Conservation (phyloP, 345 rosid species). For the Litchi chinensis region DNA sequence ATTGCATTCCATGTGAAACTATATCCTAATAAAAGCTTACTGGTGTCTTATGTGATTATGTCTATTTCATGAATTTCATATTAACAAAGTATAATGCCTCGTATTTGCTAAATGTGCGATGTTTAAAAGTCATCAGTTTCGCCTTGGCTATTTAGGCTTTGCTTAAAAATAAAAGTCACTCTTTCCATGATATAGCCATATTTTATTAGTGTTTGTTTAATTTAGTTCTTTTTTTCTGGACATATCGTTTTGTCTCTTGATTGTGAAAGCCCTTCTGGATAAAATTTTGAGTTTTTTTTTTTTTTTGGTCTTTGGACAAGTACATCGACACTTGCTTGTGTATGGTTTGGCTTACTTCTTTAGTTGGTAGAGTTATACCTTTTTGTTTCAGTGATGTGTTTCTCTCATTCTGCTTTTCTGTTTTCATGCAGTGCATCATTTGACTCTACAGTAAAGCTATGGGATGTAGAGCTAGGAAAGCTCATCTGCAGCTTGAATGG, state of each 20-base stretch:
- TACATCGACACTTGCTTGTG: not conserved
- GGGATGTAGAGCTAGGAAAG: conserved; percentile 96
- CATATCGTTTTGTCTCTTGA: not conserved
- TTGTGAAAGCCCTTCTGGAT: not conserved
- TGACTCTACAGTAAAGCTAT: conserved; percentile 93
- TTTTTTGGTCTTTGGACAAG: not conserved
- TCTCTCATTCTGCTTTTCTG: conserved; percentile 8
- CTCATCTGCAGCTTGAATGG: conserved; percentile 84
- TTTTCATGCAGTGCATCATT: conserved; percentile 82
- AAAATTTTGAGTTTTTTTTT: not conserved
- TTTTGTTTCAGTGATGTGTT: not conserved
- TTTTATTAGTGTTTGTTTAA: not conserved
- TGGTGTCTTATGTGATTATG: too few species aligned
- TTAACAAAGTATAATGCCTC: not conserved
- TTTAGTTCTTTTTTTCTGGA: conserved; percentile 3
- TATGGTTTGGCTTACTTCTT: not conserved
- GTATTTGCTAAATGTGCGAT: not conserved
- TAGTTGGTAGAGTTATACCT: not conserved
- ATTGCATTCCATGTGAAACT: too few species aligned
- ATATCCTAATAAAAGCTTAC: too few species aligned
- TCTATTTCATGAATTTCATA: not conserved
- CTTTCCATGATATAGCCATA: not conserved
- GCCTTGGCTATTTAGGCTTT: not conserved
- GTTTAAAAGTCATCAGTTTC: not conserved
- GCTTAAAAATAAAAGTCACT: not conserved